Conservation (phyloP, 257 asterid species). For the Petunia axillaris region DNA sequence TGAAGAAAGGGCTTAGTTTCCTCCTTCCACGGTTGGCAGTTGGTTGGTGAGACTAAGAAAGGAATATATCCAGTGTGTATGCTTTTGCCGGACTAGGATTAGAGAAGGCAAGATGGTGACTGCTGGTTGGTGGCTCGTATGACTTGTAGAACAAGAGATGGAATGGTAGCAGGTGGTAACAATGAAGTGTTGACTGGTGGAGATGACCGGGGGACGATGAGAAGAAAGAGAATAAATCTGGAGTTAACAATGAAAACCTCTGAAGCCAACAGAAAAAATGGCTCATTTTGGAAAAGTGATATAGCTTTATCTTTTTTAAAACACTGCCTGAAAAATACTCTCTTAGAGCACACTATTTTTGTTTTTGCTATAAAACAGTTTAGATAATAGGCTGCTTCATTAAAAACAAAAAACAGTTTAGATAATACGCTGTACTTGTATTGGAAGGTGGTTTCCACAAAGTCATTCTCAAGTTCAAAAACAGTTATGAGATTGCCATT, state of each 20-base stretch:
- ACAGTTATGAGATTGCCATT: background rate
- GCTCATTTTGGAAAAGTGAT: background rate
- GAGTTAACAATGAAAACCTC: background rate
- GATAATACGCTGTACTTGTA: conserved; percentile 2
- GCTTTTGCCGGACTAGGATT: background rate
- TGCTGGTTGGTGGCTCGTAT: background rate
- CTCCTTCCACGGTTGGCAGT: conserved; percentile 1
- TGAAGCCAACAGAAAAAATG: background rate
- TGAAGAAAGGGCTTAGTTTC: background rate
- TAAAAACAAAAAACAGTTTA: background rate
- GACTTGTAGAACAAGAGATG: background rate
- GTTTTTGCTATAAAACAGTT: conserved; percentile 16
- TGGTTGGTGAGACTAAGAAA: background rate
- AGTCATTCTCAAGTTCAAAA: background rate
- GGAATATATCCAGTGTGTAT: conserved; percentile 8
- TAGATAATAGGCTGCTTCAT: background rate
- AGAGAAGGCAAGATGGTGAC: background rate
- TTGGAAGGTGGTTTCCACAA: background rate
- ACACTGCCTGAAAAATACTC: background rate
- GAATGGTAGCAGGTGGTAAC: background rate
- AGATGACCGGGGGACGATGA: background rate
- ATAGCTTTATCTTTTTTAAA: background rate
- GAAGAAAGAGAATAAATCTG: background rate
- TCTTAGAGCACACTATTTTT: background rate
- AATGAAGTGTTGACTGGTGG: background rate